Evolutionary conservation across 1,284 basidiomycete genomes (phyloP).

Genomic region (Heterobasidion annosum): DNA sequence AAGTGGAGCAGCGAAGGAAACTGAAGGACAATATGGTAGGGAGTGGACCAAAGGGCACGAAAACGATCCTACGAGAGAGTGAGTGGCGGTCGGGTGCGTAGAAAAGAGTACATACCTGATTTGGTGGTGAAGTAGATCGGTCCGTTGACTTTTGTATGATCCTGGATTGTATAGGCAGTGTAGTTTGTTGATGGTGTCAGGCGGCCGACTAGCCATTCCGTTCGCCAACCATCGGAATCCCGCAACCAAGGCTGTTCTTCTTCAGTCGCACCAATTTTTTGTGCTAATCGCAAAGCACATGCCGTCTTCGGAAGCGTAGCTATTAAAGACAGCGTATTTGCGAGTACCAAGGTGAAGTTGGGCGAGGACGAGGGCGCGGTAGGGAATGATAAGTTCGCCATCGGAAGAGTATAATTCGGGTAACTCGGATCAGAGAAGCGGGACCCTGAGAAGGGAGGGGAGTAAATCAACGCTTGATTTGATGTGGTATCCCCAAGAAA

Average conservation of each 20-base stretch:
- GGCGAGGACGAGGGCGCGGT: conserved; percentile 25
- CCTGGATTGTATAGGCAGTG: conserved; percentile 52
- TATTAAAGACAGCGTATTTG: conserved; percentile 28
- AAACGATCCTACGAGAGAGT: conserved; percentile 44
- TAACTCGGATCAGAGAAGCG: conserved; percentile 38
- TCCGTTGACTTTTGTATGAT: conserved; percentile 42
- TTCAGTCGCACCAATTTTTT: conserved; percentile 8
- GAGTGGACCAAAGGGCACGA: conserved; percentile 65
- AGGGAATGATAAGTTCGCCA: conserved; percentile 43
- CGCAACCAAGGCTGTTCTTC: conserved; percentile 45
- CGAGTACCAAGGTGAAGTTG: conserved; percentile 48
- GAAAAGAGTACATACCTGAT: conserved; percentile 36
- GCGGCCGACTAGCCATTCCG: conserved; percentile 54
- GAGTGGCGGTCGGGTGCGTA: conserved; percentile 1
- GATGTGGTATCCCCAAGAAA: conserved; percentile 72
- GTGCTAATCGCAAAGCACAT: conserved; percentile 36
- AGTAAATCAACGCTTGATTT: conserved; percentile 71
- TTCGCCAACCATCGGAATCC: conserved; percentile 50
- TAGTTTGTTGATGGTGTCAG: conserved; percentile 62
- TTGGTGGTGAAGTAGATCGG: conserved; percentile 66
- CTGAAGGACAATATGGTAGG: conserved; percentile 65
- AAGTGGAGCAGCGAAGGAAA: conserved; percentile 66
- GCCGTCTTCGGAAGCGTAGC: conserved; percentile 46
- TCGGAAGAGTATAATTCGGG: conserved; percentile 76
- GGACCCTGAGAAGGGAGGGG: conserved; percentile 41